Evolutionary conservation across 441 rosid genomes (phyloP).

Genomic region (Jatropha multifida): DNA sequence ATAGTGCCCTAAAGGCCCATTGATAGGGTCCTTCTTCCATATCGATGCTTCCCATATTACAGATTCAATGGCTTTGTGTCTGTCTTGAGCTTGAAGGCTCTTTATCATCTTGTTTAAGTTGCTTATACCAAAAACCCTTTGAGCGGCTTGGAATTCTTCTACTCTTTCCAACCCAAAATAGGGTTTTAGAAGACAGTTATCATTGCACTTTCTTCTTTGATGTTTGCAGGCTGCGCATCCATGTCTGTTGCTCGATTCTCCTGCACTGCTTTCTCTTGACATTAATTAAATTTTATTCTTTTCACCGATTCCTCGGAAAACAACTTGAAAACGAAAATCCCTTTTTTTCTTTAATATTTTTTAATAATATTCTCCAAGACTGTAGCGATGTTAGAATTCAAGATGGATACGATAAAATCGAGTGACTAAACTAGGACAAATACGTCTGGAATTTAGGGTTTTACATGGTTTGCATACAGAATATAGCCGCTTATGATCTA

Average conservation of each 20-base stretch:
- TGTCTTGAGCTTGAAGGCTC: slow-evolving; percentile 35
- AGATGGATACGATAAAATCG: not conserved
- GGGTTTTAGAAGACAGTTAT: slow-evolving; percentile 23
- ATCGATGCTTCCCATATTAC: slow-evolving; percentile 54
- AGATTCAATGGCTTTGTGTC: slow-evolving; percentile 41
- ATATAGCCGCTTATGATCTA: too few species aligned
- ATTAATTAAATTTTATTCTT: not conserved
- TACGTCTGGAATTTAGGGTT: not conserved
- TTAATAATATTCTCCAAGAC: too few species aligned
- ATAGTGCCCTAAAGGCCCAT: slow-evolving; percentile 34
- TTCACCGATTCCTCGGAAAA: not conserved
- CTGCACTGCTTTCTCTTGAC: slow-evolving; percentile 15
- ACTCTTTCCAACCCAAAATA: slow-evolving; percentile 20
- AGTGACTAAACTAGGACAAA: not conserved
- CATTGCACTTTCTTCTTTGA: slow-evolving; percentile 32
- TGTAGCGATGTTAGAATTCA: not conserved
- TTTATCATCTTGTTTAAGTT: slow-evolving; percentile 39
- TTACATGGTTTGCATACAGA: not conserved
- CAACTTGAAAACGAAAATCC: not conserved
- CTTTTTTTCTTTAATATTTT: too few species aligned
- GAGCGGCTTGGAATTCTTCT: slow-evolving; percentile 21
- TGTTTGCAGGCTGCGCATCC: slow-evolving; percentile 46
- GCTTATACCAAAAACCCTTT: slow-evolving; percentile 30
- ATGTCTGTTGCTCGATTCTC: slow-evolving; percentile 22
- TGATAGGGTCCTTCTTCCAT: slow-evolving; percentile 29